Conservation (phyloP, 208 protist species). For the Leishmania tarentolae region DNA sequence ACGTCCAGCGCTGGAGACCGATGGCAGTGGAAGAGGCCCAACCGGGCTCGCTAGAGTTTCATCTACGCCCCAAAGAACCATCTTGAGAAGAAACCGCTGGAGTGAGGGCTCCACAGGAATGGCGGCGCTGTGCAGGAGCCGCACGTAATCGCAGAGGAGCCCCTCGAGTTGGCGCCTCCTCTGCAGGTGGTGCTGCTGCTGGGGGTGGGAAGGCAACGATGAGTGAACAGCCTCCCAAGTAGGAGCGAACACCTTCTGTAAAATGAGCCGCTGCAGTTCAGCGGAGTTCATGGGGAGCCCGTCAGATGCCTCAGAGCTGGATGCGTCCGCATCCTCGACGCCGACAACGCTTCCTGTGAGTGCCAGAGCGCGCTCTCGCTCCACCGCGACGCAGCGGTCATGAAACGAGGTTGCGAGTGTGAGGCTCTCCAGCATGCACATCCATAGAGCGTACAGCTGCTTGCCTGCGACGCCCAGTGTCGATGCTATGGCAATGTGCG, state of each 20-base stretch:
- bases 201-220: neutral
- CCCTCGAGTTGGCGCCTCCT: constrained; percentile 14
- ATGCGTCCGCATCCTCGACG: neutral
- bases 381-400: neutral
- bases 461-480: neutral
- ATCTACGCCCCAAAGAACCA: constrained; percentile 11
- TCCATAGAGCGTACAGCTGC: constrained; percentile 12
- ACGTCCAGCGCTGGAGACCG: constrained; percentile 1
- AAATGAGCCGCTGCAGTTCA: constrained; percentile 14
- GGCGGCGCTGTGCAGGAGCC: constrained; percentile 17
- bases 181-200: neutral
- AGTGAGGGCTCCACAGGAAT: neutral
- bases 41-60: neutral
- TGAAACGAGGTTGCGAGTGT: constrained; percentile 5
- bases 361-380: neutral
- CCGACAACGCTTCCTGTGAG: neutral
- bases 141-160: constrained; percentile 24
- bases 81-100: constrained; percentile 21
- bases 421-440: constrained; percentile 6
- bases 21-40: neutral
- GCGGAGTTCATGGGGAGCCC: neutral
- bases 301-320: neutral
- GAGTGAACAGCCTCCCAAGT: constrained; percentile 7
- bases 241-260: constrained; percentile 13
- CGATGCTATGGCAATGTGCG: neutral